These are phyloP conservation scores for Ustilago tritici DNA, from an alignment of 1,284 basidiomycete species.

Conservation along the genomic window DNA sequence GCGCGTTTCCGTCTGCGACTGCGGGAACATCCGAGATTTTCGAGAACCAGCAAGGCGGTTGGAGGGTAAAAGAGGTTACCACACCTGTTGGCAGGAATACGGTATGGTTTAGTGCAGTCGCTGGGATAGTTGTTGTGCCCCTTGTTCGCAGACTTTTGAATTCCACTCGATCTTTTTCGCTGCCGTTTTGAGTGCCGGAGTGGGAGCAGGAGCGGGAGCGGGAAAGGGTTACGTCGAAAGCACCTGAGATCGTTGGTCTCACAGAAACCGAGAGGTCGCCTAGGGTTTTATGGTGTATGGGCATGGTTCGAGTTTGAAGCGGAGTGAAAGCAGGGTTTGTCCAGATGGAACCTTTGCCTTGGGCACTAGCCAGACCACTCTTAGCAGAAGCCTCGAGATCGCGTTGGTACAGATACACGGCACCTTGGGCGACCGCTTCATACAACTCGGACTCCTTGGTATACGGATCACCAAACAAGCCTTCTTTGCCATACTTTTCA, in stretches of 20 bases:
- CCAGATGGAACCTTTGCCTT: slow-evolving; percentile 19
- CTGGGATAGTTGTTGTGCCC: slow-evolving; percentile 7
- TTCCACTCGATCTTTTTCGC: background rate
- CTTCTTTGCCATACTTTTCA: slow-evolving; percentile 67
- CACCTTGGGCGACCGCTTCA: slow-evolving; percentile 35
- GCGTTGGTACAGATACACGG: slow-evolving; percentile 12
- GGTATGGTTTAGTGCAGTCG: slow-evolving; percentile 12
- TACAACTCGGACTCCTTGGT: slow-evolving; percentile 12
- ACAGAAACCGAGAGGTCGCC: slow-evolving; percentile 23
- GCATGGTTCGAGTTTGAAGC: background rate
- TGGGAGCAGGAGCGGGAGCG: background rate
- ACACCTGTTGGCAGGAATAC: slow-evolving; percentile 37
- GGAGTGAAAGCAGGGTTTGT: slow-evolving; percentile 3
- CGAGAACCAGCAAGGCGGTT: slow-evolving; percentile 24
- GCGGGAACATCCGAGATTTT: slow-evolving; percentile 11
- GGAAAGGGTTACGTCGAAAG: slow-evolving; percentile 13
- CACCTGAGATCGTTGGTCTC: background rate
- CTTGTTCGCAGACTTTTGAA: slow-evolving; percentile 74
- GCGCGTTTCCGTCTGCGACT: background rate
- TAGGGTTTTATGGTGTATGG: slow-evolving; percentile 22
- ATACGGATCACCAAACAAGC: slow-evolving; percentile 41
- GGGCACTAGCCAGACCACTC: slow-evolving; percentile 76
- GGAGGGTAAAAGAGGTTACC: slow-evolving; percentile 12
- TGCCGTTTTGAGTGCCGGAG: background rate
- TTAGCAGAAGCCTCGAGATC: slow-evolving; percentile 65